Evolutionary conservation across 805 yeast species (phyloP).

Genomic region (Wickerhamomyces hampshirensis): DNA sequence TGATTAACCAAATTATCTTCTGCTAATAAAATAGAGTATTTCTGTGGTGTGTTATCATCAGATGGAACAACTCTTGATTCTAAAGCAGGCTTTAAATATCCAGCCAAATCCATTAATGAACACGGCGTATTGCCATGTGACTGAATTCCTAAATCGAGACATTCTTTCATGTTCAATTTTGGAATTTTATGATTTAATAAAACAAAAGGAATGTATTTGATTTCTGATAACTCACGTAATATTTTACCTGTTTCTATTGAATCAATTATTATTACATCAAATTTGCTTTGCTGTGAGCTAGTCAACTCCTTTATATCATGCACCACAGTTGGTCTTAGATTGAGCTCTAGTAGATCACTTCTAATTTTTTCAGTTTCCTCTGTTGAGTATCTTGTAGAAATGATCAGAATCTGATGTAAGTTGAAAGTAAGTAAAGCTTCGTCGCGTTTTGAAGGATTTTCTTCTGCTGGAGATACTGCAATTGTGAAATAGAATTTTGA

Average conservation of each 20-base stretch:
- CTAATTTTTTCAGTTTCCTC: conserved; percentile 45
- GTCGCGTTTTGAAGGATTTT: conserved; percentile 54
- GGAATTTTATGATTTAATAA: conserved; percentile 72
- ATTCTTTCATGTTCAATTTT: conserved; percentile 71
- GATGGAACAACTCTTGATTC: conserved; percentile 79
- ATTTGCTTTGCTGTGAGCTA: conserved; percentile 48
- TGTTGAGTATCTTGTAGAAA: conserved; percentile 57
- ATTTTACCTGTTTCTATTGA: conserved; percentile 69
- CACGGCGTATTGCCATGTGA: conserved; percentile 89
- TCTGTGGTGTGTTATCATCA: conserved; percentile 70
- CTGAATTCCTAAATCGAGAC: conserved; percentile 81
- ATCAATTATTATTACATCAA: conserved; percentile 83
- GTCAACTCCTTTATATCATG: conserved; percentile 42
- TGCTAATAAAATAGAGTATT: conserved; percentile 71
- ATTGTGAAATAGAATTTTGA: conserved; percentile 81
- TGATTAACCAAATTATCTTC: conserved; percentile 88
- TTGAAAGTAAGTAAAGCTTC: conserved; percentile 71
- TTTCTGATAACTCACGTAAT: conserved; percentile 64
- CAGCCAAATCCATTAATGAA: conserved; percentile 73
- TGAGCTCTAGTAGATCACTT: conserved; percentile 45
- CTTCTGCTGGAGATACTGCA: conserved; percentile 66
- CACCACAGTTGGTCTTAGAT: conserved; percentile 59
- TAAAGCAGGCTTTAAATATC: conserved; percentile 77
- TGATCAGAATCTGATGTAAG: conserved; percentile 63
- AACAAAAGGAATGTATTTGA: conserved; percentile 82